A percentile compares a stretch with the other conserved stretches of the same genome.
These are phyloP conservation scores for Rauvolfia tetraphylla DNA, from an alignment of 257 asterid genomes.

Conservation along the genomic window DNA sequence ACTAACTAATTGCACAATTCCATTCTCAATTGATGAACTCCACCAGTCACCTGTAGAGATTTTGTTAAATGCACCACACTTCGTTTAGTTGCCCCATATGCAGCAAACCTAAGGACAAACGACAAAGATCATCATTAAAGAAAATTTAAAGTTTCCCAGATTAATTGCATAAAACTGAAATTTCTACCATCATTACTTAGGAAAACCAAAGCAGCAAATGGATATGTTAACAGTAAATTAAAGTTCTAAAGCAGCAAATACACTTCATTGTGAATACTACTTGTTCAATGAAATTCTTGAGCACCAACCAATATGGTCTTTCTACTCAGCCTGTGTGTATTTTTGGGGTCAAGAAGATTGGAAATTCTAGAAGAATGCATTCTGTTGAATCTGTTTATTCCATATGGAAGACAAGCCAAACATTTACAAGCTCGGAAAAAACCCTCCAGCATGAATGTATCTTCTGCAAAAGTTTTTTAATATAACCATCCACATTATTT, in stretches of 20 bases:
- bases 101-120: conserved; percentile 69
- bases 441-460: not conserved
- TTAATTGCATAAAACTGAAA: not conserved
- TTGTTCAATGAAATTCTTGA: not conserved
- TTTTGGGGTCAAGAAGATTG: not conserved
- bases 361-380: not conserved
- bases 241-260: not conserved
- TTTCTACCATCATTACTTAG: not conserved
- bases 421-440: not conserved
- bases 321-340: too few species aligned
- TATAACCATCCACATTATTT: not conserved
- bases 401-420: not conserved
- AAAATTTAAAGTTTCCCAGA: not conserved
- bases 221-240: not conserved
- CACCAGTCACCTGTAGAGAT: conserved; percentile 73
- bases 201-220: not conserved
- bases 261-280: not conserved
- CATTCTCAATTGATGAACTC: not conserved
- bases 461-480: not conserved
- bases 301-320: not conserved
- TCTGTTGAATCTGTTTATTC: not conserved
- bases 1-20: not conserved
- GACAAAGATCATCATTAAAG: conserved; percentile 10
- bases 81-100: conserved; percentile 97
- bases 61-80: conserved; percentile 97